Base-by-base conservation (phyloP, 805 yeast genomes). In the Kodamaea sagamina region DNA sequence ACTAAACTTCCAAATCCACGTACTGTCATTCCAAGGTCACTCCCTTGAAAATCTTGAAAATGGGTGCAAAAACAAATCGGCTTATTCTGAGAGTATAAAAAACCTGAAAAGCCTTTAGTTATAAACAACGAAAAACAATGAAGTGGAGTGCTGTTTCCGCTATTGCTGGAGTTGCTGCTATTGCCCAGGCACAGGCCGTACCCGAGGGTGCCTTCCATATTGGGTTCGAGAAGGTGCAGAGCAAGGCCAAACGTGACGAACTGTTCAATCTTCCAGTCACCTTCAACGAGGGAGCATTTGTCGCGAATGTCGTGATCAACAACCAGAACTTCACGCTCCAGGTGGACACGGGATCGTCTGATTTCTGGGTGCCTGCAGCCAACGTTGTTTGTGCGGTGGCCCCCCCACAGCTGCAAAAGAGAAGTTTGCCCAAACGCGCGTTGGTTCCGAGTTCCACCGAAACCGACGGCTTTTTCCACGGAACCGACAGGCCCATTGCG, bases 311-410 rank as follows among this genome's bases (percentile, higher is more conserved):
- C 11, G 15, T 4, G 7, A n/a, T 34, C 15, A 27, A 17, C 3
- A 28, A 28, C 6, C 27, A 28, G 9, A 28, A 28, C 10, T 12
- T 38, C 10, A 8, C 11, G 4, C 46, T 28, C 4, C 32, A 12
- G 9, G 24, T 32, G 3, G 36, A 32, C 17, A 32, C 36, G 4
- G 36, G 36, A 4, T 32, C 36, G 4, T 32, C 36, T 3, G 36
- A 32, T 10, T 19, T 32, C 7, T 32, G 36, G 36, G 36, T 32
- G 4, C 26, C 26, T 15, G 36, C 24, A 11, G 17, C 32, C 7
- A 17, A 28, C 17, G 32, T 28, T 15, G 17, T 12, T 5, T 28
- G 32, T n/a, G 4, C 13, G 4, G 15, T 6, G 8, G 7, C 11
- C 9, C 5, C 6, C 4, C 7, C 15, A 15, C 9, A 12, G 4